phyloP scores from a whole-genome alignment of 768 basidiomycete genomes.

The Paxillus involutus region DNA sequence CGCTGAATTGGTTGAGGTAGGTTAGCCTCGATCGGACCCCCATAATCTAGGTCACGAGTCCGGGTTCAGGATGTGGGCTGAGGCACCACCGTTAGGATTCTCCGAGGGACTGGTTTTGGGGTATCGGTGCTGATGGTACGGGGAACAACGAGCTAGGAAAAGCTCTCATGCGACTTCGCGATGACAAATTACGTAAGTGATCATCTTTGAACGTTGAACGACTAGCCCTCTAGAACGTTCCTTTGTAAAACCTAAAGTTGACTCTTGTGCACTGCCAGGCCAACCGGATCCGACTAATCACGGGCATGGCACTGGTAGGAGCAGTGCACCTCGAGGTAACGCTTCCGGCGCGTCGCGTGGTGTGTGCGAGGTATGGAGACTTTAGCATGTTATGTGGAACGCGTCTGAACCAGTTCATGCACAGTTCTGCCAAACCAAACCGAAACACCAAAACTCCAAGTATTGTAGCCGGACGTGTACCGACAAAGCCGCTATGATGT shows the following conservation, averaged over 20 bases:
- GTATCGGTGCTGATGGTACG: slow-evolving; percentile 60
- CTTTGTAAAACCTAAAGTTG: too few species aligned
- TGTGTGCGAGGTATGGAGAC: slow-evolving; percentile 24
- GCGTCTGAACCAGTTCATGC: neutral
- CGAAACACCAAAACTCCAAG: slow-evolving; percentile 52
- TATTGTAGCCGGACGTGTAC: slow-evolving; percentile 67
- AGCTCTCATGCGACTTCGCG: slow-evolving; percentile 61
- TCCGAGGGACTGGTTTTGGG: slow-evolving; percentile 77
- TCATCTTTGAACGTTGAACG: neutral
- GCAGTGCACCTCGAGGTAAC: slow-evolving; percentile 5
- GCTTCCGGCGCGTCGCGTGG: slow-evolving; percentile 5
- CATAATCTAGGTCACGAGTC: too few species aligned
- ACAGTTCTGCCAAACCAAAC: slow-evolving; percentile 55
- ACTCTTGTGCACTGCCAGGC: neutral
- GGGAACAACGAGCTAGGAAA: slow-evolving; percentile 77
- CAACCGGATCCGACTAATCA: slow-evolving; percentile 1
- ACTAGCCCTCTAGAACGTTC: neutral
- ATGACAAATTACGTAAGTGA: slow-evolving; percentile 41
- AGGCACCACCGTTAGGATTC: slow-evolving; percentile 48
- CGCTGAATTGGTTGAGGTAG: slow-evolving; percentile 67
- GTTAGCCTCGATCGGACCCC: slow-evolving; percentile 11
- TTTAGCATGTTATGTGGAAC: too few species aligned
- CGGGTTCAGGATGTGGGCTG: neutral
- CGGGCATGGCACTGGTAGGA: neutral
- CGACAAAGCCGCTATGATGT: slow-evolving; percentile 35